A percentile compares a stretch with the other conserved stretches of the same genome.
Conservation (phyloP, 2,329 filamentous ascomycete genomes). For the Aspergillus sp. region DNA sequence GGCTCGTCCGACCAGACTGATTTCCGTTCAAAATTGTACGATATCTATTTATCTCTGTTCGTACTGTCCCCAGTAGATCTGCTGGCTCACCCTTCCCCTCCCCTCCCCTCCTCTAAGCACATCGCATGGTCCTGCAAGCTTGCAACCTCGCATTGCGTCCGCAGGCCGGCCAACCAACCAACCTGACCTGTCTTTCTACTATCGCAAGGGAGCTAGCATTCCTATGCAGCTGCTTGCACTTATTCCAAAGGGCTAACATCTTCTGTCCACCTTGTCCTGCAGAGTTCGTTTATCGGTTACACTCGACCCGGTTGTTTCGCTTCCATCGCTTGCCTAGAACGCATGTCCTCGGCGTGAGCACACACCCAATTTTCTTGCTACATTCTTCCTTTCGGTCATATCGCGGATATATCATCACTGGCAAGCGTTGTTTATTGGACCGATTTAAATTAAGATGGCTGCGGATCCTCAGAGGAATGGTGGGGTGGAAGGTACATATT, state of each 20-base stretch:
- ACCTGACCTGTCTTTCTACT: background rate
- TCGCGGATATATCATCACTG: background rate
- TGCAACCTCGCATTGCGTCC: background rate
- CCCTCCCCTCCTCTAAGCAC: background rate
- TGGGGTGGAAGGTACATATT: conserved; percentile 17
- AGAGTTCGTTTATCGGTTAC: background rate
- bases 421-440: too few species aligned
- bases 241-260: background rate
- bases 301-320: background rate
- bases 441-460: conserved; percentile 16
- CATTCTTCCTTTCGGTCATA: background rate
- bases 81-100: too few species aligned
- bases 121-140: background rate
- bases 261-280: too few species aligned
- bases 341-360: background rate
- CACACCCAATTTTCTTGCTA: background rate
- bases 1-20: too few species aligned
- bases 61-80: background rate
- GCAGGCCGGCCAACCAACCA: background rate
- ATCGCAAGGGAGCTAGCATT: background rate
- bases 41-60: background rate
- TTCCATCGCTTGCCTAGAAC: background rate
- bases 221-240: too few species aligned
- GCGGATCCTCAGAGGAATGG: conserved; percentile 15
- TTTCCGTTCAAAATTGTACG: too few species aligned